These are phyloP conservation scores for Aegilops longissima DNA, from an alignment of 176 grass and related monocot species.

Conservation along the genomic window DNA sequence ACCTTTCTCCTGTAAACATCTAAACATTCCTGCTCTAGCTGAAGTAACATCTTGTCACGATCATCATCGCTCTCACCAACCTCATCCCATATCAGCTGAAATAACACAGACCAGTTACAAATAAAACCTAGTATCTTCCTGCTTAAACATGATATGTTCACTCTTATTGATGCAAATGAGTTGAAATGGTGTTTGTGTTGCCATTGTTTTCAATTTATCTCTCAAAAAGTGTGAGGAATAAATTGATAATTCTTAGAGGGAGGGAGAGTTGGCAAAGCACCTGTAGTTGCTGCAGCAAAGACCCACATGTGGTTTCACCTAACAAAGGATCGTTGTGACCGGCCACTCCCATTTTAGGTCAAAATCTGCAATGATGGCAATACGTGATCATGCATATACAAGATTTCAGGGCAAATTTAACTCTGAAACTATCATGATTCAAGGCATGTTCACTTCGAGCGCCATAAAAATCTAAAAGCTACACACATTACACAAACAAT, in stretches of 20 bases:
- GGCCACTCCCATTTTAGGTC: slow-evolving; percentile 62
- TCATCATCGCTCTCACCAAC: slow-evolving; percentile 87
- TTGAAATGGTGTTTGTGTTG: slow-evolving; percentile 4
- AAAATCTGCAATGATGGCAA: slow-evolving; percentile 47
- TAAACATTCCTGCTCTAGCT: slow-evolving; percentile 90
- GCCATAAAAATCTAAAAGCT: neutral
- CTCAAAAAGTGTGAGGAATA: neutral
- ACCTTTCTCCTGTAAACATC: slow-evolving; percentile 94
- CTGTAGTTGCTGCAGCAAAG: slow-evolving; percentile 90
- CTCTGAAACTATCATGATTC: neutral
- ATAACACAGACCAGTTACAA: slow-evolving; percentile 25
- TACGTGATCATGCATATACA: neutral
- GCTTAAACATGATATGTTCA: neutral
- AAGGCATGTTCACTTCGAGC: neutral
- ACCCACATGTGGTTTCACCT: slow-evolving; percentile 70
- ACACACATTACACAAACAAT: neutral
- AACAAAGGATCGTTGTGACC: slow-evolving; percentile 69
- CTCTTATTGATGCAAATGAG: neutral
- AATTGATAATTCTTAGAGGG: neutral
- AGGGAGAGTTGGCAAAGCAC: slow-evolving; percentile 26
- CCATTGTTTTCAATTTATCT: neutral
- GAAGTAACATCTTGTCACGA: slow-evolving; percentile 86
- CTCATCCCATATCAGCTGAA: slow-evolving; percentile 94
- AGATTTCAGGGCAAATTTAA: neutral
- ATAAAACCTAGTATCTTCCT: neutral